Evolutionary conservation across 2,329 filamentous ascomycete genomes (phyloP), one percentile per base, ranked within the genome.

Genomic region (Microcyclospora pomicola): DNA sequence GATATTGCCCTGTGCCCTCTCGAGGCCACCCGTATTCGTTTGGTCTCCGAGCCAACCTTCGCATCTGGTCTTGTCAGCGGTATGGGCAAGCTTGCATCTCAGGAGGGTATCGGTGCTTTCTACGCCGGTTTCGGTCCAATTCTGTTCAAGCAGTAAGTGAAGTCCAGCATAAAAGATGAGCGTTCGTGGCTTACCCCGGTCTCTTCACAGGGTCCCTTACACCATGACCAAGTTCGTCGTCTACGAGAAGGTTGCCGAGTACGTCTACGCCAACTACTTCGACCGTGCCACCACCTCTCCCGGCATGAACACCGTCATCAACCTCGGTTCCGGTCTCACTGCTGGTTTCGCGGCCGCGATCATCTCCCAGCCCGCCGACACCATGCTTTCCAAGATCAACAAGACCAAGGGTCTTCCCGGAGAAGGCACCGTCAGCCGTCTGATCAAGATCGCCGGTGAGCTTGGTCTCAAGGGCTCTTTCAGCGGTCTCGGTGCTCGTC

Each of bases 161-260:
- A 33, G n/a, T n/a, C 19, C 27, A 24, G 19, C 19, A 24, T 24
- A 7, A 7, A 24, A 5, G 4, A 5, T 4, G 19, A 24, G 19
- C 19, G 4, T 24, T 24, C 19, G 19, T 24, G 19, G 19, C 19
- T 24, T 4, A 24, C 19, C 4, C 19, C 19, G 7, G 19, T 34
- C 31, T 38, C 15, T 12, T 54, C 7, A 34, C 49, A 84, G 80
- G 73, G 78, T 92, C 54, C 84, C 84, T 49, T 92, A 92, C 72
- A 92, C 84, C 64, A 87, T 91, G 80, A 72, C 84, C 74, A 92
- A 92, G 73, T 92, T 92, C 70, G 84, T 88, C 65, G 84, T 87
- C 56, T 91, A 76, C 75, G 84, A 92, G 70, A 88, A 88, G 74
- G 81, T 85, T 54, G 69, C 77, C 54, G 84, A 91, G 70, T 56